A percentile compares a stretch with the other conserved stretches of the same genome.
Evolutionary conservation across 2,329 filamentous ascomycete genomes (phyloP).

Genomic region (Sporothrix euskadiensis): DNA sequence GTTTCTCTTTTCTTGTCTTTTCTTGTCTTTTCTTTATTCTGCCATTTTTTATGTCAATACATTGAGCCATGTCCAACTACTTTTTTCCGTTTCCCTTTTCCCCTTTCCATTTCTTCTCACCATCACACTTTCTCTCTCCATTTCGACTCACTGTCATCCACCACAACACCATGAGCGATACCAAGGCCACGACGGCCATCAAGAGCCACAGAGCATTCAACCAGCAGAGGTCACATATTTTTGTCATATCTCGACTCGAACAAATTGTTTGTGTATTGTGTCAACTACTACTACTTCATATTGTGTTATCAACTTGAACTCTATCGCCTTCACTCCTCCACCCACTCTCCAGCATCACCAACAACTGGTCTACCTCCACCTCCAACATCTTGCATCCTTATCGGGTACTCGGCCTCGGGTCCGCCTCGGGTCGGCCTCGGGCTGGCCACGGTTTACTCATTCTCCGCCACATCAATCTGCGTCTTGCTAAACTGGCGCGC

Average conservation of each 20-base stretch:
- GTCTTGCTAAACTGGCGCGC: constrained; percentile 60
- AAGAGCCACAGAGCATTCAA: neutral
- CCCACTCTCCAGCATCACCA: neutral
- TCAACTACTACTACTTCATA: neutral
- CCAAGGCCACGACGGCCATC: neutral
- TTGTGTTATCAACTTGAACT: neutral
- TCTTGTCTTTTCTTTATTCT: too few relatives aligned
- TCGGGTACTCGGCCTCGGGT: too few relatives aligned
- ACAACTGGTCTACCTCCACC: too few relatives aligned
- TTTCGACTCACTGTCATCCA: neutral
- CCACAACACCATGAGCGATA: neutral
- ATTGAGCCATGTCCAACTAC: too few relatives aligned
- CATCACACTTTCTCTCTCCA: neutral
- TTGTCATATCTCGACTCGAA: too few relatives aligned
- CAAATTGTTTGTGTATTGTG: too few relatives aligned
- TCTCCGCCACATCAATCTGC: constrained; percentile 58
- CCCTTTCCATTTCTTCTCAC: neutral
- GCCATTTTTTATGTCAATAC: too few relatives aligned
- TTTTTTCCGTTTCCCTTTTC: neutral
- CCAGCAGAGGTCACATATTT: too few relatives aligned
- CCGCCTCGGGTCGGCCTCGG: too few relatives aligned
- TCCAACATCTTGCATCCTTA: too few relatives aligned
- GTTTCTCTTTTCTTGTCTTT: too few relatives aligned
- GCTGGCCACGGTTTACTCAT: constrained; percentile 51
- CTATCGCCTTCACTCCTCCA: neutral